Base-by-base conservation (phyloP, 805 yeast genomes). In the Nakazawaea ishiwadae region DNA sequence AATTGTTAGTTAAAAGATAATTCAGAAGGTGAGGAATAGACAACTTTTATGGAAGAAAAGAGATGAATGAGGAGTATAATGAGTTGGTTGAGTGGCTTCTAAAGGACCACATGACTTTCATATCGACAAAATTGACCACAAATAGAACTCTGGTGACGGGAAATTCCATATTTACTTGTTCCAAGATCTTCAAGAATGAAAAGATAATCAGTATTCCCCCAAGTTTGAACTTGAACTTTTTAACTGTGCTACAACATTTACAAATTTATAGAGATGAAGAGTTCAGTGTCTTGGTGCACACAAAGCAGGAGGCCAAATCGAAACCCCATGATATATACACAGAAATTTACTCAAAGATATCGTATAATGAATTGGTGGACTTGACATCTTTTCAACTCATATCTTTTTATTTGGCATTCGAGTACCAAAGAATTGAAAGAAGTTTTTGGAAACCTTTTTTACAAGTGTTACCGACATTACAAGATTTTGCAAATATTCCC, bases 371-470 rank as follows among this genome's bases (percentile, higher is more conserved):
- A n/a, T 45, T 82, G 7, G 41, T 66, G 9, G 46, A 51, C 11
- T 51, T 83, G 31, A 60, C 76, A 2, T 79, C 89, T 2, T 78
- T 81, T 53, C 90, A 83, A 56, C 52, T 83, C 29, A 49, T 81
- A 5, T 51, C 77, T 0, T 50, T 82, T 42, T 84, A 66, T 49
- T 40, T 79, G 3, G 56, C 65, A 4, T 51, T 75, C 12, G 85
- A 79, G 48, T 48, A 42, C 2, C 52, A 51, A 28, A 55, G 81
- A 37, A n/a, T n/a, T n/a, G 58, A 54, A 0, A 46, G 47, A 2
- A 76, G 84, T 1, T 79, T 68, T 52, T 87, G 95, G 95, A 54
- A 57, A 31, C 86, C 87, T 0, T 86, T 86, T 55, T 57, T 86
- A 9, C 69, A 71, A 26, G 72, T 77, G 48, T 68, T 87, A 44